phyloP scores from a whole-genome alignment of 345 rosid species.

The Litchi chinensis region DNA sequence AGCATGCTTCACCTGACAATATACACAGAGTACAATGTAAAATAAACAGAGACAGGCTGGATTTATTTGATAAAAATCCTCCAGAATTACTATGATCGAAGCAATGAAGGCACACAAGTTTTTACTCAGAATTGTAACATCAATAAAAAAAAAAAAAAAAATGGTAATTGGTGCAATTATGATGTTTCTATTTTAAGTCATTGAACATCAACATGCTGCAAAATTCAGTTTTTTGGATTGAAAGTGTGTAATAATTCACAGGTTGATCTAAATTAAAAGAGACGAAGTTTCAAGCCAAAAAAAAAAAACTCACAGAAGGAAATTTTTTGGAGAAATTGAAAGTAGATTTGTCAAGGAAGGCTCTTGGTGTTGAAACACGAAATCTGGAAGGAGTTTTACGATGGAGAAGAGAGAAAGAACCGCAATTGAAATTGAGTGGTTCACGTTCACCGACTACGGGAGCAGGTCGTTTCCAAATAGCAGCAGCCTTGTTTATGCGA shows the following conservation, averaged over 20 bases:
- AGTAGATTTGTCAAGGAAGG: slow-evolving; percentile 60
- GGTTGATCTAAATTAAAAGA: neutral
- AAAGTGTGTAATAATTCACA: neutral
- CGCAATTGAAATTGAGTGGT: slow-evolving; percentile 31
- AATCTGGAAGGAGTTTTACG: slow-evolving; percentile 36
- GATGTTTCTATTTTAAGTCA: neutral
- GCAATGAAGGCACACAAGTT: neutral
- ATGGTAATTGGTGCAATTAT: neutral
- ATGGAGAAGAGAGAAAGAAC: slow-evolving; percentile 47
- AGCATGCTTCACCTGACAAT: slow-evolving; percentile 49
- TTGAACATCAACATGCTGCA: neutral
- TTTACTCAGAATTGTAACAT: neutral
- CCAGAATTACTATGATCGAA: neutral
- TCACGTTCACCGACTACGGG: slow-evolving; percentile 33
- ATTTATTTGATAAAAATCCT: no score
- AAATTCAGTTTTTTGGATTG: neutral
- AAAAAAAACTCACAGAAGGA: slow-evolving; percentile 45
- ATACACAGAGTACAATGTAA: slow-evolving; percentile 1
- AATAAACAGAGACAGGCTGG: neutral
- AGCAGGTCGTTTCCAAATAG: slow-evolving; percentile 33
- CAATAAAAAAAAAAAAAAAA: neutral
- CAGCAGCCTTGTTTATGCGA: slow-evolving; percentile 37
- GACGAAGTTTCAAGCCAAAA: neutral
- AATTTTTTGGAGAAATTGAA: slow-evolving; percentile 41
- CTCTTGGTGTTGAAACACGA: slow-evolving; percentile 41